Base-by-base conservation (phyloP, 345 rosid species). In the Kernera saxatilis region DNA sequence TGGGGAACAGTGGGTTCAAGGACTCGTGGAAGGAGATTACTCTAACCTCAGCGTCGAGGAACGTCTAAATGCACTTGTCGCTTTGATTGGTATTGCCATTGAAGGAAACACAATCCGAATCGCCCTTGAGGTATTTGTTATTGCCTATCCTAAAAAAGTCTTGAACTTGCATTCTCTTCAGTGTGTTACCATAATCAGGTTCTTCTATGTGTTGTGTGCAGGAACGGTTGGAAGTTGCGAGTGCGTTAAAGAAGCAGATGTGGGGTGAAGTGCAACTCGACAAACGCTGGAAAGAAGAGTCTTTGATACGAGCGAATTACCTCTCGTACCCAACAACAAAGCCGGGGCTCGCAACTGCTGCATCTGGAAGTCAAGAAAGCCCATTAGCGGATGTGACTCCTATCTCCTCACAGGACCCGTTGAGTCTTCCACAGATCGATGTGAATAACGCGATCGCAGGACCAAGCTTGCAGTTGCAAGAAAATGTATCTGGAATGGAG, bases 221-320 rank as follows among this genome's bases (percentile, higher is more conserved):
- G 98, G 98, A 89, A 63, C 96, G 98, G 23, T 73, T 92, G 72
- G 98, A 92, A 78, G 88, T 85, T 39, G 96, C 98, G 23, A 92
- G 78, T 86, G 86, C 89, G 25, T 73, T 92, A 55, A 92, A 89
- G 86, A 92, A 89, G 81, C 98, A 84, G 81, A 88, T 89, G 88
- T 92, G 92, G 96, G 83, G 91, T 5, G 98, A 89, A 79, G 91
- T 85, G 37, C 98, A 92, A 71, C 87, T 89, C 10, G 98, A 92
- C 66, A 92, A 89, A 70, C 92, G 98, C 4, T 88, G 92, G 33
- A 88, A 84, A 72, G 96, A 92, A 80, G 98, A 92, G 49, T 86
- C 71, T 67, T 46, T 88, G 59, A 33, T 67, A 14, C 86, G 78
- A 73, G 65, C 82, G 23, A 78, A 81, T 58, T 82, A 64, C 76